Conservation (phyloP, 2,329 filamentous ascomycete species). For the Fusarium acutatum region DNA sequence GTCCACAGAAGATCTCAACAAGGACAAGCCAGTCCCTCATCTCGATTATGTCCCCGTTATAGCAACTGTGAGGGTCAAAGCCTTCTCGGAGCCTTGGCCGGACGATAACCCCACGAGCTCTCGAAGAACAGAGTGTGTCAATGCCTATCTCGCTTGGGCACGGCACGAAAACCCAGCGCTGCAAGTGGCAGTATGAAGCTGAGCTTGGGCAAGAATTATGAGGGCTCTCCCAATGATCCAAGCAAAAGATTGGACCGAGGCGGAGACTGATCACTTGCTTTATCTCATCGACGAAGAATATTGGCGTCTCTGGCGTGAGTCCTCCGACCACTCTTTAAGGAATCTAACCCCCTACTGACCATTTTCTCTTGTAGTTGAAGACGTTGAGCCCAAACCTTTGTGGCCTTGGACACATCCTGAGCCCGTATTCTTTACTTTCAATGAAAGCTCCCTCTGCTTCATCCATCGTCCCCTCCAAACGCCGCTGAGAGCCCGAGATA, state of each 20-base stretch:
- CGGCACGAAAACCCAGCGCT: fast-evolving
- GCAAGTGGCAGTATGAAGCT: background rate
- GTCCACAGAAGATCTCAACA: background rate
- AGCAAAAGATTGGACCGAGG: background rate
- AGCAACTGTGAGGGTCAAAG: background rate
- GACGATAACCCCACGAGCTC: background rate
- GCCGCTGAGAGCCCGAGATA: background rate
- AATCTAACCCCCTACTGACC: fast-evolving
- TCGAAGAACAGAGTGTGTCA: background rate
- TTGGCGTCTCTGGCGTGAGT: background rate
- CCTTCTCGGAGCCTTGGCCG: background rate
- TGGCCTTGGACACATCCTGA: background rate
- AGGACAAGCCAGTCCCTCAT: background rate
- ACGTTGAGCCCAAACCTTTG: background rate
- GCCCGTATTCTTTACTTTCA: background rate
- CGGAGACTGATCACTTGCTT: background rate
- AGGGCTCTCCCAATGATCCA: background rate
- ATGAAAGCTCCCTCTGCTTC: background rate
- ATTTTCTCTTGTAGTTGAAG: background rate
- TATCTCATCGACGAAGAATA: background rate
- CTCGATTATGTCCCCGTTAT: background rate
- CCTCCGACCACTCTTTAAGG: background rate
- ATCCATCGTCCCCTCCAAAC: background rate
- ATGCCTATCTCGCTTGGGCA: background rate
- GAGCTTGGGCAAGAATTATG: background rate